Base-by-base conservation (phyloP, 2,329 filamentous ascomycete genomes). In the Phaeosphaeriaceae sp. region DNA sequence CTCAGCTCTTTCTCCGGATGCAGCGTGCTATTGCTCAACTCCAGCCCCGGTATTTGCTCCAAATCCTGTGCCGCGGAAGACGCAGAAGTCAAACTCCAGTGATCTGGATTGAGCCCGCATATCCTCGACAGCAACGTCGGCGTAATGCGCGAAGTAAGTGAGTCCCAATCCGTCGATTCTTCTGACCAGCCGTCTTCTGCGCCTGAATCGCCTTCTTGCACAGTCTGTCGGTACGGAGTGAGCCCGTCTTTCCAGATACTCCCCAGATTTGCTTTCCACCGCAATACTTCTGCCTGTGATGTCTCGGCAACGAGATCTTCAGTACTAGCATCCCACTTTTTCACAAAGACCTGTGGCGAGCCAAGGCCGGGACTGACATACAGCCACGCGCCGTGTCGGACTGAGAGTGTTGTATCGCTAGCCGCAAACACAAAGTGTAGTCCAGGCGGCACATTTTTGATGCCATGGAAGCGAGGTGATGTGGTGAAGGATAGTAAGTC, bases 371-470 rank as follows among this genome's bases (percentile, higher is more conserved):
- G 78, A 21, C 78, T 76, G 21, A 88, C 79, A 49, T 82, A 80
- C 68, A 88, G 85, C 87, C 87, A 89, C 33, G 83, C 80, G 10
- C 87, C 87, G 56, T 86, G 83, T n/a, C 87, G 82, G 25, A 89
- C 78, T 0, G 87, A 88, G 15, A 88, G 79, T 2, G 83, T 84
- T 50, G 82, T 81, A 54, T 85, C 86, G 20, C 84, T 82, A 22
- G 86, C 84, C 0, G 83, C 85, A 69, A 88, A 89, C 19, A 88
- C 74, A 63, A 89, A 88, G 69, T 89, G 87, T 69, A 84, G 81
- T 45, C 87, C 87, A 1, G 77, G 67, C 0, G 86, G 85, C 3
- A 89, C 67, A 62, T 86, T 82, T 61, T 84, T 86, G 65, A 89
- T 83, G 25, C 87, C 87, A 56, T 82, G 81, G 73, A 89, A 89